These are phyloP conservation scores for Kalmanozyma brasiliensis DNA, from an alignment of 1,284 basidiomycete species.

Conservation along the genomic window DNA sequence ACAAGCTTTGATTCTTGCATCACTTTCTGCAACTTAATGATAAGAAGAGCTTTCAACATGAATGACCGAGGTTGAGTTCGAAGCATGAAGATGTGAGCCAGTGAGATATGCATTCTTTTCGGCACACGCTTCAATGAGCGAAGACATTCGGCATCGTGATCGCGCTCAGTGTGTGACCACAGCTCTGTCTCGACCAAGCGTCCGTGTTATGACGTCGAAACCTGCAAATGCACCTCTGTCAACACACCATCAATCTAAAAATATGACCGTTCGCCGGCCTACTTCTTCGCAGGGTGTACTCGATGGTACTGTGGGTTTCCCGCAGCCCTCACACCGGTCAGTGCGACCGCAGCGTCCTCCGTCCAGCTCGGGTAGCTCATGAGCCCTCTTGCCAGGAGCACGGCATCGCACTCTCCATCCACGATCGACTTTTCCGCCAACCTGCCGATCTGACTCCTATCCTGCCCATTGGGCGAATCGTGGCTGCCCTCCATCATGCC, in stretches of 20 bases:
- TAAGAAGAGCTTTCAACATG: neutral
- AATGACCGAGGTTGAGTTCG: no score
- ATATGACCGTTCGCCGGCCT: no score
- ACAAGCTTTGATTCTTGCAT: conserved; percentile 32
- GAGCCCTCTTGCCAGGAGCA: conserved; percentile 57
- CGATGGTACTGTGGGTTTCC: conserved; percentile 60
- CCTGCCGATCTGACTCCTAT: conserved; percentile 43
- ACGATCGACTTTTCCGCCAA: conserved; percentile 58
- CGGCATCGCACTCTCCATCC: conserved; percentile 45
- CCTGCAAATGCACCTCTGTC: no score
- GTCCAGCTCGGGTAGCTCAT: conserved; percentile 59
- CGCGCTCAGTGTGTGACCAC: no score
- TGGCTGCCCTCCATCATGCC: conserved; percentile 59
- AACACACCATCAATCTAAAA: no score
- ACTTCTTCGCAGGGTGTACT: conserved; percentile 36
- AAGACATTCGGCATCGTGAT: no score
- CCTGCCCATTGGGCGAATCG: conserved; percentile 27
- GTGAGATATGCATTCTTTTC: no score
- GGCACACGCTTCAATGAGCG: no score
- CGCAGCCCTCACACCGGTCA: conserved; percentile 42
- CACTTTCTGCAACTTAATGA: neutral
- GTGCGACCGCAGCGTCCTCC: conserved; percentile 42
- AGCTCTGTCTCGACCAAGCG: no score
- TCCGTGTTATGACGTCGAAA: no score
- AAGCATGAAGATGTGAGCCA: no score